These are phyloP conservation scores for Margaritispora aquatica DNA, from an alignment of 495 filamentous ascomycete genomes.

Conservation along the genomic window DNA sequence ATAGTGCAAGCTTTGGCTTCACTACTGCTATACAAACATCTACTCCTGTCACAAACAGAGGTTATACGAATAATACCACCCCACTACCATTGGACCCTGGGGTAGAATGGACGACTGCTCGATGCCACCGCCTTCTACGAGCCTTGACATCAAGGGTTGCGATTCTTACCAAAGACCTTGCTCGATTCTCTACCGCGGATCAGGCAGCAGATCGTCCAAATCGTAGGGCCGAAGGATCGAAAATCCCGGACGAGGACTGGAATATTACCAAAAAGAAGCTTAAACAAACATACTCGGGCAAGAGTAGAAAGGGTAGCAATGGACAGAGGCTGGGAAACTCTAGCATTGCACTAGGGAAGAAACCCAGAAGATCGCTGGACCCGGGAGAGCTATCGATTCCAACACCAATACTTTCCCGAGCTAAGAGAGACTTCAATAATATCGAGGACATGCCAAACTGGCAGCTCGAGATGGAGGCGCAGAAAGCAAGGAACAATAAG, in stretches of 20 bases:
- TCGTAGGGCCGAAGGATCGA: neutral
- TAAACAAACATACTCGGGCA: conserved; percentile 29
- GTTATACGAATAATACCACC: conserved; percentile 12
- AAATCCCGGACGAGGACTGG: conserved; percentile 24
- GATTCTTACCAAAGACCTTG: conserved; percentile 38
- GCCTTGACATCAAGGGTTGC: conserved; percentile 46
- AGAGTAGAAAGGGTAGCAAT: neutral
- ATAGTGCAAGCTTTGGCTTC: neutral
- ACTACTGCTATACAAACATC: conserved; percentile 1
- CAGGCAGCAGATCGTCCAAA: neutral
- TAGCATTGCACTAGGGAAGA: neutral
- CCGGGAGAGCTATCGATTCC: conserved; percentile 23
- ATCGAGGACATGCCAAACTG: neutral
- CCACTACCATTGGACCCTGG: conserved; percentile 5
- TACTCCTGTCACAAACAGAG: conserved; percentile 16
- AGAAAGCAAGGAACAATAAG: neutral
- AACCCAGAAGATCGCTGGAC: conserved; percentile 2
- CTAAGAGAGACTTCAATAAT: conserved; percentile 6
- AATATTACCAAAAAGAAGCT: conserved; percentile 22
- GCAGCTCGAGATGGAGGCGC: neutral
- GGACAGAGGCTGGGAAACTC: neutral
- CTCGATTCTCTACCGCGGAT: neutral
- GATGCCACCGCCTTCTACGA: conserved; percentile 50
- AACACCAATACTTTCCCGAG: conserved; percentile 21
- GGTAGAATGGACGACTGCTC: conserved; percentile 48